Conservation (phyloP, 768 basidiomycete species). For the Pilatotrama ljubarskyi region DNA sequence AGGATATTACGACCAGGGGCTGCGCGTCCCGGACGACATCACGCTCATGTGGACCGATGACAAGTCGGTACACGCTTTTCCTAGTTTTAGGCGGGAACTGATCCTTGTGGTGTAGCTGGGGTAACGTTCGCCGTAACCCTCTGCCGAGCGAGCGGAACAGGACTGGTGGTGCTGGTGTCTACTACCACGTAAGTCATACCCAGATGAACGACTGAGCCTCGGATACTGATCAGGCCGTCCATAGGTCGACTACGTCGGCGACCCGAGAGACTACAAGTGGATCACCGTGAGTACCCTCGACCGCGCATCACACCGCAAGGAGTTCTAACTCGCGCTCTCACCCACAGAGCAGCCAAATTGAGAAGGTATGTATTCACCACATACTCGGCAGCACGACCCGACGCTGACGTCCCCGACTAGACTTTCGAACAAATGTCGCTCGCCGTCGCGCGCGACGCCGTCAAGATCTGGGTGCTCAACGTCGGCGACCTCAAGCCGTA, state of each 20-base stretch:
- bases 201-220: too few relatives aligned
- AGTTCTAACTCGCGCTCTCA: background rate
- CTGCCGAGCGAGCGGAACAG: conserved; percentile 53
- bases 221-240: background rate
- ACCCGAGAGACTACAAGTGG: conserved; percentile 72
- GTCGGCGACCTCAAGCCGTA: conserved; percentile 78
- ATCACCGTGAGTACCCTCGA: conserved; percentile 45
- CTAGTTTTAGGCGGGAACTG: too few relatives aligned
- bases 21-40: conserved; percentile 64
- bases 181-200: conserved; percentile 39
- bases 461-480: conserved; percentile 68
- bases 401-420: conserved; percentile 28
- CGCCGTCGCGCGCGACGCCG: conserved; percentile 58
- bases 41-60: conserved; percentile 72
- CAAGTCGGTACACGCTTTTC: conserved; percentile 50
- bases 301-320: background rate
- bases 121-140: conserved; percentile 67
- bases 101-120: conserved; percentile 54
- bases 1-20: conserved; percentile 63
- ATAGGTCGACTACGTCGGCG: conserved; percentile 49
- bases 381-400: background rate
- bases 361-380: conserved; percentile 38
- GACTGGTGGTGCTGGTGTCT: conserved; percentile 69
- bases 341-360: conserved; percentile 50
- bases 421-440: conserved; percentile 71